phyloP scores from a whole-genome alignment of 2,329 filamentous ascomycete genomes.

The Rhynchosporium secalis region DNA sequence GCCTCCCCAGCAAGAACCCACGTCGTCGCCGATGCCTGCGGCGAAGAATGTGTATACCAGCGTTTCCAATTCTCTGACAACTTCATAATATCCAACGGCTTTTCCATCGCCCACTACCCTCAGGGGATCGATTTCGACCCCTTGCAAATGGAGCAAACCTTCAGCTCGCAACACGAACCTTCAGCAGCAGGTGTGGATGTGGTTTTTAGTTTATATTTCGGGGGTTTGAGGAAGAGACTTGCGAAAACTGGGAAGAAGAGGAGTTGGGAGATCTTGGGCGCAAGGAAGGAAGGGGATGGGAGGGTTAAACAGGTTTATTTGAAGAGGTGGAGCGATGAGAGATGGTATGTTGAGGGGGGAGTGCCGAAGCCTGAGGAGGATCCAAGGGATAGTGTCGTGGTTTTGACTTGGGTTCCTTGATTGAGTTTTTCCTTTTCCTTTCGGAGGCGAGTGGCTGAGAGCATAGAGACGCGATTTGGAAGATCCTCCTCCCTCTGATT shows the following conservation, averaged over 20 bases:
- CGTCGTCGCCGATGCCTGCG: slow-evolving; percentile 37
- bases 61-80: slow-evolving; percentile 39
- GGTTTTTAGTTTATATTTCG: slow-evolving; percentile 45
- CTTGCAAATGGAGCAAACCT: slow-evolving; percentile 36
- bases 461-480: not conserved
- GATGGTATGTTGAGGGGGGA: slow-evolving; percentile 46
- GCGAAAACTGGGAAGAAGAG: slow-evolving; percentile 52
- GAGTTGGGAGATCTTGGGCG: slow-evolving; percentile 55
- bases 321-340: slow-evolving; percentile 51
- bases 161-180: slow-evolving; percentile 38
- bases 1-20: slow-evolving; percentile 31
- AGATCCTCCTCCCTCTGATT: too few species aligned
- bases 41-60: slow-evolving; percentile 39
- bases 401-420: slow-evolving; percentile 36
- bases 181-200: slow-evolving; percentile 25
- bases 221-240: slow-evolving; percentile 49
- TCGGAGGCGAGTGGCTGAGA: not conserved
- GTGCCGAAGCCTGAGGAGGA: slow-evolving; percentile 14
- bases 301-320: slow-evolving; percentile 56
- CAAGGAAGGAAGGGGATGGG: slow-evolving; percentile 49
- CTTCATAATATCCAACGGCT: slow-evolving; percentile 37
- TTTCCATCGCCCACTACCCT: slow-evolving; percentile 35
- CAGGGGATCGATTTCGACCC: slow-evolving; percentile 39
- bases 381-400: slow-evolving; percentile 34
- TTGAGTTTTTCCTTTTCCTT: not conserved